Base-by-base conservation (phyloP, 2,329 filamentous ascomycete species). In the Sporothrix variecibatus region DNA sequence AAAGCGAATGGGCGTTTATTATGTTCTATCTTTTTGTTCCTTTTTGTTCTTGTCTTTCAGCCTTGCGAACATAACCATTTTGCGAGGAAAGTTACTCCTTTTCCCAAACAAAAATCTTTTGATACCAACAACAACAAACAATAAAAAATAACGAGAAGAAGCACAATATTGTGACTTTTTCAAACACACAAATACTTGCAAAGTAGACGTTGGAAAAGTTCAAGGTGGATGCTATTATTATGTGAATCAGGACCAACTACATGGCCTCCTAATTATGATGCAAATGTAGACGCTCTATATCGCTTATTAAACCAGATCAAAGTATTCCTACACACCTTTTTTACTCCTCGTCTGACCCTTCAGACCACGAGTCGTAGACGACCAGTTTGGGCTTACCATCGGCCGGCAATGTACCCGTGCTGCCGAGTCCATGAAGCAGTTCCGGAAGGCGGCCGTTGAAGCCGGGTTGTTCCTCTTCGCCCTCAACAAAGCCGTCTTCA, bases 341-440 rank as follows among this genome's bases (percentile, higher is more conserved):
- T 12, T 40, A 73, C 72, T 75, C 76, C 3, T 74, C 70, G 20
- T 62, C 75, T 0, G 76, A 77, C 2, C 72, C 77, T 62, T 78
- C 77, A 1, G 77, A 78, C 76, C 76, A 78, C 11, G 77, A 78
- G 28, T 77, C 77, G 71, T 78, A 78, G 28, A 77, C 77, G 40
- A 78, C 77, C 46, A 78, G 71, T 12, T 75, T 75, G 9, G 38
- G 20, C 40, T 62, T 58, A 28, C 62, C 56, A 3, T 43, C 28
- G n/a, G 23, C 46, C 2, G 56, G 58, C 26, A 43, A 26, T 1
- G n/a, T 38, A n/a, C 46, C 72, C 8, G 62, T 17, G 26, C 43
- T 56, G 11, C 23, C 26, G 58, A 49, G 43, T 0, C 28, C 60
- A 2, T 62, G 31, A 6, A 49, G 62, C 49, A 17, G 28, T 3